Evolutionary conservation across 257 asterid genomes (phyloP), one percentile per base, ranked within the genome.

Genomic region (Jacaranda copaia): DNA sequence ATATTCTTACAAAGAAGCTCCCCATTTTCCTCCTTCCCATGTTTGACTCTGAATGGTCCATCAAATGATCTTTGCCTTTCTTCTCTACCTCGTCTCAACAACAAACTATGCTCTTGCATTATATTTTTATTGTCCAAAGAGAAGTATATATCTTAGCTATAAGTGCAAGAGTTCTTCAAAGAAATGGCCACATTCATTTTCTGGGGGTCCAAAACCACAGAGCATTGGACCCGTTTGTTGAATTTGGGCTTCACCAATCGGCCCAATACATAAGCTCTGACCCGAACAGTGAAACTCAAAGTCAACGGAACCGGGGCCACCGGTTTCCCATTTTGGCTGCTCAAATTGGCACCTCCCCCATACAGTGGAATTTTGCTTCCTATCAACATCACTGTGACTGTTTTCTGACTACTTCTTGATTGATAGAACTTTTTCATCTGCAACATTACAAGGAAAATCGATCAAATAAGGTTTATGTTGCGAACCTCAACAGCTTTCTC

Each of bases 231-330:
- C 43, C 83, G 82, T 71, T 75, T 94, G 36, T 71, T 40, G 67
- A 94, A 94, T 62, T 82, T 91, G 77, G 98, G 96, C 86, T 92
- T 90, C 42, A 94, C 97, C 74, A 92, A 57, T 36, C 45, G 92
- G 80, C 98, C 98, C 87, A 94, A 73, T 12, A 92, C 97, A 38
- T 92, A 89, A 25, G 96, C 98, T 72, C 86, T 75, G 74, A 93
- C 98, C 81, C 93, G 86, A 48, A 94, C 82, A 6, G 80, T 83
- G 77, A 94, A 89, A 63, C 77, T 82, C 86, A 95, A 70, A 9
- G 69, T 67, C 77, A 93, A 56, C 0, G 92, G 90, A 75, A 91
- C 96, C 8, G 98, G 90, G 9, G 64, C 77, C 0, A 67, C 7
- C 13, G 93, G 97, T 72, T 85, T 89, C 67, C 93, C 99, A 0